Conservation (phyloP, 768 basidiomycete species). For the Mycena kentingensis region DNA sequence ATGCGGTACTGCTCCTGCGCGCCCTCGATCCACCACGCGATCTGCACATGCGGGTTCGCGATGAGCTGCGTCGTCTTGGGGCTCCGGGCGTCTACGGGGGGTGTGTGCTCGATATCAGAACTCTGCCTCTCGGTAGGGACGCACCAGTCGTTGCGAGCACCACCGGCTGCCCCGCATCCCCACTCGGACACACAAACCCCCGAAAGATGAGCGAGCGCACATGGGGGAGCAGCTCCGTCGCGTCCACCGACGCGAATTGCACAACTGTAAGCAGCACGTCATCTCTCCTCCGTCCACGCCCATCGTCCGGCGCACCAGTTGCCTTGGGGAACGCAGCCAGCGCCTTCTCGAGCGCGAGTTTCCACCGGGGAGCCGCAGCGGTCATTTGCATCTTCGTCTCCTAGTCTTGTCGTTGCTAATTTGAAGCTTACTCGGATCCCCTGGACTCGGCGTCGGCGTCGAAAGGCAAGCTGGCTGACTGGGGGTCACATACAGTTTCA, state of each 20-base stretch:
- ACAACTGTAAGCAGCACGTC: slow-evolving; percentile 41
- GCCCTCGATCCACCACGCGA: slow-evolving; percentile 74
- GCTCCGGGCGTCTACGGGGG: slow-evolving; percentile 57
- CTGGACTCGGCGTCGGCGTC: neutral
- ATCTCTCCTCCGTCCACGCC: neutral
- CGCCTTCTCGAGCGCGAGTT: slow-evolving; percentile 45
- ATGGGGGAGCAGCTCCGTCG: slow-evolving; percentile 44
- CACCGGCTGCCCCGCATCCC: slow-evolving; percentile 53
- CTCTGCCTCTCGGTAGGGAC: neutral
- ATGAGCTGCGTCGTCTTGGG: slow-evolving; percentile 66
- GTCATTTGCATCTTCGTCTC: slow-evolving; percentile 15
- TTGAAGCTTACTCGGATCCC: no score
- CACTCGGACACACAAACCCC: slow-evolving; percentile 48
- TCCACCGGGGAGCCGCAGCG: slow-evolving; percentile 52
- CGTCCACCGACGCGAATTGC: slow-evolving; percentile 62
- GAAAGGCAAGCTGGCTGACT: neutral
- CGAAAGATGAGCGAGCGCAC: slow-evolving; percentile 72
- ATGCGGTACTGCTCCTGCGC: slow-evolving; percentile 77
- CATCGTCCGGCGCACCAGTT: slow-evolving; percentile 34
- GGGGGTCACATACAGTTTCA: neutral
- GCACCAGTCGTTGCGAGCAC: slow-evolving; percentile 59
- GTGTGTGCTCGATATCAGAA: no score
- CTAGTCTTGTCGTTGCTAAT: no score
- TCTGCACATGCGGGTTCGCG: slow-evolving; percentile 52
- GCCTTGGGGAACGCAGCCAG: slow-evolving; percentile 41